These are phyloP conservation scores for Nematocida sp. DNA, from an alignment of 371 early-diverging fungal species.

Conservation along the genomic window DNA sequence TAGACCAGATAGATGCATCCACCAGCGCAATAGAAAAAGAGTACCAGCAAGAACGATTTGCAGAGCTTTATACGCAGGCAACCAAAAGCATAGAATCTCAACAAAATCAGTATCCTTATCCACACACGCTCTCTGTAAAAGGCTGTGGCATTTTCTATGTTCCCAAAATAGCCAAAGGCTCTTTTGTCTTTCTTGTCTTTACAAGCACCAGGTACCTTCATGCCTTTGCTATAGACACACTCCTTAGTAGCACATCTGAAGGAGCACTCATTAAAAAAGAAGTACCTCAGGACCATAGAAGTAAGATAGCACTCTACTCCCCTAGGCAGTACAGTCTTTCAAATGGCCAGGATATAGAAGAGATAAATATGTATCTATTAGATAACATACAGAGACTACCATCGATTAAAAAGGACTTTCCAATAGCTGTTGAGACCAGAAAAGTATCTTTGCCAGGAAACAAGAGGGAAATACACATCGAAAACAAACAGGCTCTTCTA, in stretches of 20 bases:
- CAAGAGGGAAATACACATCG: conserved; percentile 14
- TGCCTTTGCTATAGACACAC: conserved; percentile 4
- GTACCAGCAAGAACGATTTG: neutral
- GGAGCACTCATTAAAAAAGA: conserved; percentile 7
- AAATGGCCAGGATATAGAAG: conserved; percentile 9
- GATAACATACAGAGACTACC: neutral
- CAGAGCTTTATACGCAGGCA: conserved; percentile 12
- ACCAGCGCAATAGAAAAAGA: neutral
- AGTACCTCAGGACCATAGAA: neutral
- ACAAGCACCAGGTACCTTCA: conserved; percentile 37
- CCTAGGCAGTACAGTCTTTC: neutral
- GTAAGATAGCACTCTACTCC: neutral
- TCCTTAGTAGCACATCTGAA: conserved; percentile 1
- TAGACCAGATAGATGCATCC: neutral
- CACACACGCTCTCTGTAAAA: neutral
- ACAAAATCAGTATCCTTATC: neutral
- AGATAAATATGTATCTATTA: conserved; percentile 17
- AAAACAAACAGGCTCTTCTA: neutral
- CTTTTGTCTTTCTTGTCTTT: conserved; percentile 4
- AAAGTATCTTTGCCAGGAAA: neutral
- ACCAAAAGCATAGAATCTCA: neutral
- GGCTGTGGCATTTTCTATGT: conserved; percentile 29
- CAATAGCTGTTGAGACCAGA: conserved; percentile 3
- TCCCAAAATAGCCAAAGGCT: neutral
- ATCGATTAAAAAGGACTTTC: conserved; percentile 13